Evolutionary conservation across 169 alveolate genomes (phyloP), one percentile per base, ranked within the genome.

Genomic region (Perkinsus chesapeaki): DNA sequence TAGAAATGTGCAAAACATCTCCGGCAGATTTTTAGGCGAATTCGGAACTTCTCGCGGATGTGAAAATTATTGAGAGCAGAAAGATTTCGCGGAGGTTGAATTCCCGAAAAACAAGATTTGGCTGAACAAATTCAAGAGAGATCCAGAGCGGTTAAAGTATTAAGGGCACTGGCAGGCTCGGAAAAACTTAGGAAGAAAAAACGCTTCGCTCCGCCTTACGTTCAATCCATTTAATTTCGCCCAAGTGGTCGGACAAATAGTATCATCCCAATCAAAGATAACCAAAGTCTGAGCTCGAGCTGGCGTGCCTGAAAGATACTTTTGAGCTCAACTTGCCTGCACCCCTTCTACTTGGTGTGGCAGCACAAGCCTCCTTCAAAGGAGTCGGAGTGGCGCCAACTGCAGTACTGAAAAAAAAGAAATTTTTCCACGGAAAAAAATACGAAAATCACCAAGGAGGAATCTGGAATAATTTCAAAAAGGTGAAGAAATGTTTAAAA

Each of bases 231-330:
- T 31, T 19, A 38, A 27, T 27, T 73, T 73, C 27, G 91, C 47
- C 92, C 92, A 91, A 0, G 92, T 36, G 48, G 73, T 36, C 39
- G 92, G 92, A 37, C 92, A 91, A 27, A 91, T 39, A 20, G 92
- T 91, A 38, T 91, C 92, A 38, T 91, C 92, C 92, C 92, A 91
- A 38, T 91, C 92, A 72, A 91, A 39, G 31, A 91, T 27, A 0
- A 91, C 20, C 39, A 91, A 39, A 19, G 92, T 91, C 23, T 91
- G 92, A 1, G 31, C 82, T 60, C 82, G 12, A 27, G 82, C 82
- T 0, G 82, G 82, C 12, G 82, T 60, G 3, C 37, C 82, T 60
- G 23, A 16, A 60, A 12, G 37, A 60, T 60, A 12, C 27, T 16
- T 60, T 60, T 60, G 31, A 23, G 60, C 16, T 16, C 5, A 43